These are phyloP conservation scores for Agrostemma githago DNA, from an alignment of 148 eudicot genomes.

Conservation along the genomic window DNA sequence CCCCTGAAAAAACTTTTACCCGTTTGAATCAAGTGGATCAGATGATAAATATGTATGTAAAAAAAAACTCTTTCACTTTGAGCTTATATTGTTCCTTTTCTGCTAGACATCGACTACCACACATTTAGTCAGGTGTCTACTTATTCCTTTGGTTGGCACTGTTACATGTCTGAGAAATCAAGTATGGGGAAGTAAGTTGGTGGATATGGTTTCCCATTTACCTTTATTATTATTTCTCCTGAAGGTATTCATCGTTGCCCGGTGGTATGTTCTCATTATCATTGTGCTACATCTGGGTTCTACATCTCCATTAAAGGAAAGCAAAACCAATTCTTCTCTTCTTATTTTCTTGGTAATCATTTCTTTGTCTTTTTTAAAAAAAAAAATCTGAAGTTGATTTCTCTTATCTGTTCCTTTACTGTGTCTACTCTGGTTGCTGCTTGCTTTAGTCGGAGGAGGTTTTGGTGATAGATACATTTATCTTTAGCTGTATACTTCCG, in stretches of 20 bases:
- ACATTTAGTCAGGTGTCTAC: conserved; percentile 34
- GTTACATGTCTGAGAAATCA: conserved; percentile 36
- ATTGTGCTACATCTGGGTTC: conserved; percentile 41
- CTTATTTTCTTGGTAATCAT: neutral
- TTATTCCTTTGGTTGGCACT: conserved; percentile 8
- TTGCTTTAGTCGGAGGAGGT: neutral
- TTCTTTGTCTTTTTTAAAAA: too few relatives aligned
- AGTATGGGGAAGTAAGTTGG: conserved; percentile 27
- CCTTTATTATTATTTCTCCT: conserved; percentile 24
- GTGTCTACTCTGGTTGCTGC: neutral
- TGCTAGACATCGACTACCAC: neutral
- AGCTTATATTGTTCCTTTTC: neutral
- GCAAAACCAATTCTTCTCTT: neutral
- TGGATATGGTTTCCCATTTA: conserved; percentile 28
- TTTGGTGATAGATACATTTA: neutral
- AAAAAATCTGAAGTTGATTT: neutral
- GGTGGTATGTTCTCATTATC: neutral
- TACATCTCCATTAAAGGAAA: conserved; percentile 9
- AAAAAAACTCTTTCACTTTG: too few relatives aligned
- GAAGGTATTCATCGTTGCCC: conserved; percentile 40
- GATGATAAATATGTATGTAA: too few relatives aligned
- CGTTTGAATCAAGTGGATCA: too few relatives aligned
- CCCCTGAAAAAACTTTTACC: too few relatives aligned
- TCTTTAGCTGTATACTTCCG: neutral
- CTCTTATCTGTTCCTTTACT: neutral